Conservation (phyloP, 2,329 filamentous ascomycete species). For the Xylaria sp. region DNA sequence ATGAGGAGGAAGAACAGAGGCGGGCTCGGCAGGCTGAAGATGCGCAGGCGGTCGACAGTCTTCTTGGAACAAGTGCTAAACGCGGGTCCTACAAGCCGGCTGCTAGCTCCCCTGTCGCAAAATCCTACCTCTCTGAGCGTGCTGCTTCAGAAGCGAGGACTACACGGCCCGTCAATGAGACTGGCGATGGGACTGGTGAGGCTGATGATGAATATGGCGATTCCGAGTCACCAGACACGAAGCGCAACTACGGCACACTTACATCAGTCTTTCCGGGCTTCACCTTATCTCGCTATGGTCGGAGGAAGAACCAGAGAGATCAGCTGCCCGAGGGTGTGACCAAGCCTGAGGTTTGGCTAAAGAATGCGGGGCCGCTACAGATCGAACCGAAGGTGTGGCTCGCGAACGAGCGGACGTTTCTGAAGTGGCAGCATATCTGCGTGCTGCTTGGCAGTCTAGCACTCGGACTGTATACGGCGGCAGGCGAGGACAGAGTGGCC, state of each 20-base stretch:
- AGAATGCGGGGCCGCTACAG: slow-evolving; percentile 89
- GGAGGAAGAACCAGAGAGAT: slow-evolving; percentile 61
- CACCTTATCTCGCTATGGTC: slow-evolving; percentile 81
- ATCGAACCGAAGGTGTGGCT: slow-evolving; percentile 99
- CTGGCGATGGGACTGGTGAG: slow-evolving; percentile 41
- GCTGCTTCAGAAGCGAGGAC: slow-evolving; percentile 60
- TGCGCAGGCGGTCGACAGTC: slow-evolving; percentile 87
- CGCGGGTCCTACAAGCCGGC: slow-evolving; percentile 67
- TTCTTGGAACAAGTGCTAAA: slow-evolving; percentile 69
- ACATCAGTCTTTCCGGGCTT: slow-evolving; percentile 83
- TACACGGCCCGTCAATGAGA: slow-evolving; percentile 39
- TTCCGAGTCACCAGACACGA: slow-evolving; percentile 44
- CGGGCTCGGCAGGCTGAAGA: slow-evolving; percentile 85
- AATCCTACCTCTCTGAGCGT: slow-evolving; percentile 70
- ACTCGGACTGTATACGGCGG: slow-evolving; percentile 88
- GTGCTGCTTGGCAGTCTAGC: slow-evolving; percentile 87
- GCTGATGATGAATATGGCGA: slow-evolving; percentile 50
- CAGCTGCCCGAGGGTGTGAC: slow-evolving; percentile 86
- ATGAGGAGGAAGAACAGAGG: slow-evolving; percentile 89
- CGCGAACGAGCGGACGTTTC: slow-evolving; percentile 96
- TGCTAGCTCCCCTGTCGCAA: slow-evolving; percentile 74
- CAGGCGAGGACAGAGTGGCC: slow-evolving; percentile 80
- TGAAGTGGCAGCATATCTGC: slow-evolving; percentile 98
- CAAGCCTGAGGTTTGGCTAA: slow-evolving; percentile 88
- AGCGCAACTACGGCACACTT: slow-evolving; percentile 64